Conservation (phyloP, 495 filamentous ascomycete genomes). For the Penicillium arizonense region DNA sequence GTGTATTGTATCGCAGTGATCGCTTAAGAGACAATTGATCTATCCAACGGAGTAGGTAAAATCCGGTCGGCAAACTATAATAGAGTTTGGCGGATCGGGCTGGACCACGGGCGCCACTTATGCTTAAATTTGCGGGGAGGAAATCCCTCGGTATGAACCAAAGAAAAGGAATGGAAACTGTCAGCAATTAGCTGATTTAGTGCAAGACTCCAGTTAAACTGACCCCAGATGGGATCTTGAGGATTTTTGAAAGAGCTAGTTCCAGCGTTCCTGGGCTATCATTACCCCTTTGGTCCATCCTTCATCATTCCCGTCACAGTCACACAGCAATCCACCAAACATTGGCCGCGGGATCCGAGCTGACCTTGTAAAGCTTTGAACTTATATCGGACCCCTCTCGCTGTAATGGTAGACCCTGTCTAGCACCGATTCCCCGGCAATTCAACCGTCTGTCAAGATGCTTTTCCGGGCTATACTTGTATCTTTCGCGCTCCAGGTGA, state of each 20-base stretch:
- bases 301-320: neutral
- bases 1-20: too few relatives aligned
- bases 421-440: neutral
- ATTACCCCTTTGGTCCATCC: too few relatives aligned
- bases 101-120: neutral
- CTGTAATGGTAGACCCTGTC: neutral
- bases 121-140: neutral
- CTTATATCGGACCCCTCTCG: neutral
- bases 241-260: too few relatives aligned
- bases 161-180: too few relatives aligned
- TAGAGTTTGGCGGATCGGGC: neutral
- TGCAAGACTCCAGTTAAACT: too few relatives aligned
- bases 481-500: conserved; percentile 3
- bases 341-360: too few relatives aligned
- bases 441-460: neutral
- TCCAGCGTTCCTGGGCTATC: too few relatives aligned
- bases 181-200: too few relatives aligned
- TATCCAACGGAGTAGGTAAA: too few relatives aligned
- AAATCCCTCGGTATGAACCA: neutral
- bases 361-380: too few relatives aligned
- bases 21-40: too few relatives aligned
- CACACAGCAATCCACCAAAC: neutral
- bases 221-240: too few relatives aligned
- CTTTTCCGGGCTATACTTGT: neutral
- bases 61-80: neutral